Evolutionary conservation across 441 rosid species (phyloP).

Genomic region (Croton setiger): DNA sequence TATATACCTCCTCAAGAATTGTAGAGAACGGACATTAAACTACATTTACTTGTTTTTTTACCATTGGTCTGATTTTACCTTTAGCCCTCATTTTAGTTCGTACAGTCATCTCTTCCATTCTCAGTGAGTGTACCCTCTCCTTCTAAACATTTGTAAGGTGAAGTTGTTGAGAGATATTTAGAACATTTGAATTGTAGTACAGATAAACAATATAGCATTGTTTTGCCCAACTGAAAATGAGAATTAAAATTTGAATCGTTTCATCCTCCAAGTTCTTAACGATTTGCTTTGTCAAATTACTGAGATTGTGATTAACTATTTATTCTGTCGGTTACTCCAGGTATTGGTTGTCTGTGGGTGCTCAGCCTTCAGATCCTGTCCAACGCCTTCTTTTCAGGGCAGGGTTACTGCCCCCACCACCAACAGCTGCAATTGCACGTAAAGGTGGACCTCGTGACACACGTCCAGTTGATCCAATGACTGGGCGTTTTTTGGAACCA

Average conservation of each 20-base stretch:
- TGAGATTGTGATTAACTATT: not conserved
- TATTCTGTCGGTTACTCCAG: slow-evolving; percentile 30
- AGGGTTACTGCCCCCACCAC: slow-evolving; percentile 82
- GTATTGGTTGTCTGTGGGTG: slow-evolving; percentile 96
- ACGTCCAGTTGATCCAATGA: slow-evolving; percentile 74
- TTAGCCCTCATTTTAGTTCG: no score
- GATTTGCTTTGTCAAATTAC: not conserved
- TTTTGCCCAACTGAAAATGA: not conserved
- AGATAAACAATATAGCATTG: not conserved
- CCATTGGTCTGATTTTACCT: no score
- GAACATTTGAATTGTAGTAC: not conserved
- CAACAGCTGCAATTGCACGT: slow-evolving; percentile 75
- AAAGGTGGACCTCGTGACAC: slow-evolving; percentile 83
- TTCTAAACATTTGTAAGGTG: no score
- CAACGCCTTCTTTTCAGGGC: slow-evolving; percentile 81
- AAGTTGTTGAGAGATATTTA: not conserved
- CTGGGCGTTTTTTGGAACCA: slow-evolving; percentile 48
- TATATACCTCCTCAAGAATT: not conserved
- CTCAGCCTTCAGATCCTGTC: slow-evolving; percentile 87
- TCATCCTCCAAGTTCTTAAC: not conserved
- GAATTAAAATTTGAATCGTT: not conserved
- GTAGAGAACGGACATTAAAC: not conserved
- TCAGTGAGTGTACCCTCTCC: not conserved
- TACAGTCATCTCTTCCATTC: no score
- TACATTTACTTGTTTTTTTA: not conserved